phyloP scores from a whole-genome alignment of 768 basidiomycete species.

The Kwoniella newhampshirensis region DNA sequence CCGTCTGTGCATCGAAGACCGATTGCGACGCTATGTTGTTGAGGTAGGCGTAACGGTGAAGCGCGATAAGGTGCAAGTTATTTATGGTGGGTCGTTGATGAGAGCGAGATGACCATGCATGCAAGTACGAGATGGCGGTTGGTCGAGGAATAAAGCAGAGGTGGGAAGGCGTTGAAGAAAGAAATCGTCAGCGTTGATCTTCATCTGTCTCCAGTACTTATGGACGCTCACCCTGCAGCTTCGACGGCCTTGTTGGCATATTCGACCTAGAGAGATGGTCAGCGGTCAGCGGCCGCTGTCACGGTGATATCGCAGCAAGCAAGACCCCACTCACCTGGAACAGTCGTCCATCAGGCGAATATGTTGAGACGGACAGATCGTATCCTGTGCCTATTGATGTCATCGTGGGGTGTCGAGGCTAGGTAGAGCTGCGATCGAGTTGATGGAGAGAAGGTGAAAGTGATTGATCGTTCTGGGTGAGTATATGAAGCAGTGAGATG shows the following conservation, averaged over 20 bases:
- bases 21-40: slow-evolving; percentile 79
- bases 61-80: not conserved
- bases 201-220: not conserved
- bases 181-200: not conserved
- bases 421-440: too few relatives aligned
- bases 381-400: slow-evolving; percentile 99
- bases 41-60: not conserved
- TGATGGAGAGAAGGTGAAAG: too few relatives aligned
- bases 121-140: not conserved
- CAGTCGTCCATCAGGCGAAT: slow-evolving; percentile 86
- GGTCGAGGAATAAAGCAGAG: not conserved
- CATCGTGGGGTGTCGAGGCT: slow-evolving; percentile 67
- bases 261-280: slow-evolving; percentile 67
- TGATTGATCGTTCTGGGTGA: too few relatives aligned
- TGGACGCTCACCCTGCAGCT: slow-evolving; percentile 90
- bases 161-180: not conserved
- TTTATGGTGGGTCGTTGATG: not conserved
- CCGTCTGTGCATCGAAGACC: slow-evolving; percentile 93
- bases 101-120: not conserved
- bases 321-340: slow-evolving; percentile 71
- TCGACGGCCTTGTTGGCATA: slow-evolving; percentile 99
- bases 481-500: too few relatives aligned
- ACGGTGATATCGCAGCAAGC: too few relatives aligned
- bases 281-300: slow-evolving; percentile 4
- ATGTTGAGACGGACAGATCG: slow-evolving; percentile 62